phyloP scores from a whole-genome alignment of 2,329 filamentous ascomycete genomes.

The Venturiaceae sp. region DNA sequence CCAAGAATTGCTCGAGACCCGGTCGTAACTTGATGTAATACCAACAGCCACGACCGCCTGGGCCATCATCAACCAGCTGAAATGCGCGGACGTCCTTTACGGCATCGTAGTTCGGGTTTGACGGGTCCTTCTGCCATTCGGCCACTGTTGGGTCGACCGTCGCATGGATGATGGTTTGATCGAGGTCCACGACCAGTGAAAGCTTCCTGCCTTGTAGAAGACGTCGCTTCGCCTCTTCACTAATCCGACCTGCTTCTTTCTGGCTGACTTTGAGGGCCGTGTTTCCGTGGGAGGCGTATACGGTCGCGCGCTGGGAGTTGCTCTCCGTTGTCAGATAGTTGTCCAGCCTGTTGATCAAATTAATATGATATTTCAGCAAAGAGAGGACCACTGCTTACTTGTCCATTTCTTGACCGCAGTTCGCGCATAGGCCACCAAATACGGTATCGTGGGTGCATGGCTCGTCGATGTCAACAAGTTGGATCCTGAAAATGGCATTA shows the following conservation, averaged over 20 bases:
- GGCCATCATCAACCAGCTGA: slow-evolving; percentile 78
- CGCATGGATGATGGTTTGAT: slow-evolving; percentile 97
- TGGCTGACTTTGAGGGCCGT: slow-evolving; percentile 77
- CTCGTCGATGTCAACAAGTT: slow-evolving; percentile 73
- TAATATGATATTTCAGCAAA: neutral
- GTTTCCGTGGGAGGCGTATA: slow-evolving; percentile 93
- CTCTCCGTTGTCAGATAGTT: slow-evolving; percentile 72
- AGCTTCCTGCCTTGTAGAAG: slow-evolving; percentile 74
- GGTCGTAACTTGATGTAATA: slow-evolving; percentile 99
- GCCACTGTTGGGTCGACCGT: slow-evolving; percentile 93
- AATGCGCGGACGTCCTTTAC: slow-evolving; percentile 84
- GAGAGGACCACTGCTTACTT: slow-evolving; percentile 38
- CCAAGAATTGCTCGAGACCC: slow-evolving; percentile 70
- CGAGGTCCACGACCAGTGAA: slow-evolving; percentile 89
- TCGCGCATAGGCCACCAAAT: slow-evolving; percentile 79
- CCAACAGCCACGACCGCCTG: slow-evolving; percentile 67
- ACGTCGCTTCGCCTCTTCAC: slow-evolving; percentile 77
- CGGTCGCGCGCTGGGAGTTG: slow-evolving; percentile 77
- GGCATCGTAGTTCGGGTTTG: slow-evolving; percentile 83
- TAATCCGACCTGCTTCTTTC: slow-evolving; percentile 68
- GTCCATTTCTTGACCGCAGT: slow-evolving; percentile 95
- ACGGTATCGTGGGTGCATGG: slow-evolving; percentile 85
- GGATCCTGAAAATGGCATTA: slow-evolving; percentile 28
- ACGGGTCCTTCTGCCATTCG: slow-evolving; percentile 84
- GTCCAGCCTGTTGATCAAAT: slow-evolving; percentile 24